These are phyloP conservation scores for Oenanthe sinensis DNA, from an alignment of 129 eudicot species.

Conservation along the genomic window DNA sequence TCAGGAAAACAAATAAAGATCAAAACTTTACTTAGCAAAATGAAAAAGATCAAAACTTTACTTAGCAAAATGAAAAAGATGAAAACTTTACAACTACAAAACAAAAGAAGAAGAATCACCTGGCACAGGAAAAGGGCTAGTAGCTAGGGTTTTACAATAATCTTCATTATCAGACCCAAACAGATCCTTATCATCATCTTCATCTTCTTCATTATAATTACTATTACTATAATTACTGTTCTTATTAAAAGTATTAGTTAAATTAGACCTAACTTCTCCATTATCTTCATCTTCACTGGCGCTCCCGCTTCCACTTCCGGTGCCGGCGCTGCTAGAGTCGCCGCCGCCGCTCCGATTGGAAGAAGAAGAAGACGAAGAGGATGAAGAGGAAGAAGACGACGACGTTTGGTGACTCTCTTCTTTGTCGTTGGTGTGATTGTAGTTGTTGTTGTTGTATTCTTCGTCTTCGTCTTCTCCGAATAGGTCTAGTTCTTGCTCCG, in stretches of 20 bases:
- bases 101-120: conserved; percentile 25
- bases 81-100: too few relatives aligned
- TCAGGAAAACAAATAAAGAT: not conserved
- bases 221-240: not conserved
- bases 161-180: conserved; percentile 98
- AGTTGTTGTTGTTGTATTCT: not conserved
- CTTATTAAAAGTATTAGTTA: not conserved
- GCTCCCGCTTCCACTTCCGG: conserved; percentile 20
- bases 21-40: not conserved
- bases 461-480: conserved; percentile 46
- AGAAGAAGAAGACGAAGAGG: conserved; percentile 53
- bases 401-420: conserved; percentile 41
- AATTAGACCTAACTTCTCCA: conserved; percentile 61
- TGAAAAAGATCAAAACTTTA: not conserved
- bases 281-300: conserved; percentile 28
- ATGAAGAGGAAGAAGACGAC: conserved; percentile 52
- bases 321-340: conserved; percentile 26
- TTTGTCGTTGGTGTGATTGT: not conserved
- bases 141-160: conserved; percentile 51
- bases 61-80: not conserved
- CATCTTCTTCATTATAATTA: not conserved
- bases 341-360: conserved; percentile 51
- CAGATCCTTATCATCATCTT: conserved; percentile 66
- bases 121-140: conserved; percentile 83
- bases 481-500: conserved; percentile 57